These are phyloP conservation scores for Mitragyna speciosa DNA, from an alignment of 257 asterid species.

Conservation along the genomic window DNA sequence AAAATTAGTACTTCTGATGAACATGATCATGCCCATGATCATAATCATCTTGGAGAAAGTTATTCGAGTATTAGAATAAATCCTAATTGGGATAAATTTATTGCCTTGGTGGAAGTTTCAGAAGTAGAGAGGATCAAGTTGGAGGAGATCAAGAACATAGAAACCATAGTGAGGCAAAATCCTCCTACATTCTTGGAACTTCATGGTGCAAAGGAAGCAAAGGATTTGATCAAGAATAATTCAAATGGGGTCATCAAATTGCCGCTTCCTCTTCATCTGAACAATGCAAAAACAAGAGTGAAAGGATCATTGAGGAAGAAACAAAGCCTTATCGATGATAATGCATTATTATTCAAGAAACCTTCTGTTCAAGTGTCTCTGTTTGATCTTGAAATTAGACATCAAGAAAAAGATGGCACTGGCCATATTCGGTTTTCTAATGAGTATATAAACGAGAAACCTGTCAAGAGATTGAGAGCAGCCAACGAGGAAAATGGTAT, in stretches of 20 bases:
- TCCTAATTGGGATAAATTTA: background rate
- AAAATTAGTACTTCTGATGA: too few relatives aligned
- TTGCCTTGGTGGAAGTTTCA: background rate
- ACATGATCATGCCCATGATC: background rate
- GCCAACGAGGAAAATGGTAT: background rate
- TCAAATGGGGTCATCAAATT: too few relatives aligned
- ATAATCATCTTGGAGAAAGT: too few relatives aligned
- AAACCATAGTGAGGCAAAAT: background rate
- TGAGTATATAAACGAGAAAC: background rate
- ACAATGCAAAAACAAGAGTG: too few relatives aligned
- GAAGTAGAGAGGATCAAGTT: background rate
- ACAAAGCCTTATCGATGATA: background rate
- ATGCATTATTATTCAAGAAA: background rate
- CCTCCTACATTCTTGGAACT: background rate
- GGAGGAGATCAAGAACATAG: background rate
- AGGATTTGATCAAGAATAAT: background rate
- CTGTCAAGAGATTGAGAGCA: background rate
- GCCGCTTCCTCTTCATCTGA: too few relatives aligned
- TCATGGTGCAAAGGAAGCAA: background rate
- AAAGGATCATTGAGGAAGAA: background rate
- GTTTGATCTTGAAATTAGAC: background rate
- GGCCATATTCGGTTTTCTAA: background rate
- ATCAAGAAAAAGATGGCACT: background rate
- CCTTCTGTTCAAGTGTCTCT: background rate
- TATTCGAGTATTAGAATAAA: background rate